Conservation (phyloP, 495 filamentous ascomycete species). For the Penicillium diatomitis region DNA sequence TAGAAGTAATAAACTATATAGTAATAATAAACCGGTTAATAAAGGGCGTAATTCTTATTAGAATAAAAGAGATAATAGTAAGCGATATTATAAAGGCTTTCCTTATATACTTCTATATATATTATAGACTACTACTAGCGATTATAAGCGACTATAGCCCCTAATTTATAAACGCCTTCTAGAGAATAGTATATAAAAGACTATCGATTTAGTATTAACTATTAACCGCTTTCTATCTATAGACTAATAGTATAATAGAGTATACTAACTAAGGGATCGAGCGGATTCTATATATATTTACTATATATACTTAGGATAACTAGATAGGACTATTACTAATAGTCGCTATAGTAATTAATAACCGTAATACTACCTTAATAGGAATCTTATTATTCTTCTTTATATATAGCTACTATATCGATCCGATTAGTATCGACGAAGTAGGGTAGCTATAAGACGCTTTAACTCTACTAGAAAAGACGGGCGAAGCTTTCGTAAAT, state of each 20-base stretch:
- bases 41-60: not conserved
- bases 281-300: not conserved
- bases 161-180: constrained; percentile 1
- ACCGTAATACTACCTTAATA: not conserved
- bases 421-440: not conserved
- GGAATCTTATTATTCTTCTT: too few species aligned
- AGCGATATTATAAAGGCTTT: not conserved
- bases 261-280: not conserved
- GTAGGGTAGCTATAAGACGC: not conserved
- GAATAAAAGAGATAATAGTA: not conserved
- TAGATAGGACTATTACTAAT: not conserved
- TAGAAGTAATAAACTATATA: not conserved
- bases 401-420: not conserved
- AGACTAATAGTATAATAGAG: not conserved
- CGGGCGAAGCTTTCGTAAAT: not conserved
- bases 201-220: not conserved
- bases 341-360: not conserved
- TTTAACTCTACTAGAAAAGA: not conserved
- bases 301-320: not conserved
- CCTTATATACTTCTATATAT: not conserved
- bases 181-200: not conserved
- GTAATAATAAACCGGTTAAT: not conserved
- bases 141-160: not conserved
- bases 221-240: not conserved
- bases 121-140: not conserved